Base-by-base conservation (phyloP, 2,329 filamentous ascomycete genomes). In the Drechslerella coelobrocha region DNA sequence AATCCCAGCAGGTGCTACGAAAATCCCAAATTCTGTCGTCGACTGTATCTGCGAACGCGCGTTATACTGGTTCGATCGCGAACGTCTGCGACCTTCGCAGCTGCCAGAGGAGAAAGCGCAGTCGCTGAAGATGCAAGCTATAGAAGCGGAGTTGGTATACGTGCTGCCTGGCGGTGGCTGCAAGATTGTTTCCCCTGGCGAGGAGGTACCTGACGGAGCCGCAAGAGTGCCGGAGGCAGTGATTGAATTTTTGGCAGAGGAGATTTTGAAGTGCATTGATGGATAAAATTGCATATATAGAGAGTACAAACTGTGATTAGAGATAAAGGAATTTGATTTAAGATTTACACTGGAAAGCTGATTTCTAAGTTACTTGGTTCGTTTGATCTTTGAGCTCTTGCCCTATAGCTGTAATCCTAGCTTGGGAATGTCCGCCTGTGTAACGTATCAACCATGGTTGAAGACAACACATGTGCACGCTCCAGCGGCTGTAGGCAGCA, bases 191-290 rank as follows among this genome's bases (percentile, higher is more conserved):
- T 3, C 19, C 2, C 5, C 8, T 3, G 17, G 8, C 29, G 29
- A 31, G 41, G 10, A 6, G 6, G 9, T 31, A 23, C 47, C 23
- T 24, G 47, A 51, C 2, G 47, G 47, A 2, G 27, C 24, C 5
- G 10, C n/a, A 4, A n/a, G 19, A 17, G 47, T 51, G 47, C 47
- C 47, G n/a, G 24, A 51, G 24, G 7, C 47, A 14, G 47, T 51
- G 47, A n/a, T 51, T 5, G 47, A 51, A 17, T 51, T 51, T 19
- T 5, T 51, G 24, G 47, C 7, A 23, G 47, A 31, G 14, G 2
- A 51, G 23, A 51, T 51, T 2, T 26, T 27, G 47, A 51, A 51
- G 10, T 45, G 10, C 21, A n/a, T 45, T 10, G 41, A 45, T 31
- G 29, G 29, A 6, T 31, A 31, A 31, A 31, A 6, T 31, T 31